Evolutionary conservation across 2,329 filamentous ascomycete genomes (phyloP).

Genomic region (Pseudogymnoascus sp.): DNA sequence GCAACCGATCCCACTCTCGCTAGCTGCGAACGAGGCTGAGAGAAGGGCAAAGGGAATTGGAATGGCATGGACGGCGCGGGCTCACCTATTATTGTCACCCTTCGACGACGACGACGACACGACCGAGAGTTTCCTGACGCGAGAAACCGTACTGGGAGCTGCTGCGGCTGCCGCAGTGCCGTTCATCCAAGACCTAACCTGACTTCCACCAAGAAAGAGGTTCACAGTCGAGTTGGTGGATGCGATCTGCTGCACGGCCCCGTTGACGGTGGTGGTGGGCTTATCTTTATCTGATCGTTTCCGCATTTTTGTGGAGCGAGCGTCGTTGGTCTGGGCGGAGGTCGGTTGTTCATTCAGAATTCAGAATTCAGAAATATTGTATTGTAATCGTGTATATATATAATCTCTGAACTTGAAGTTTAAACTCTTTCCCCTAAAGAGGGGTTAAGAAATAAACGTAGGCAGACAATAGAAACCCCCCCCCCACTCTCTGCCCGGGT

Average conservation of each 20-base stretch:
- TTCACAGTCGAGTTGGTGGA: conserved; percentile 29
- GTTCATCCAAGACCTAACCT: conserved; percentile 28
- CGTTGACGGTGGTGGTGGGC: neutral
- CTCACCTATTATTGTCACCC: neutral
- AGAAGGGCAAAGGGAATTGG: too few relatives aligned
- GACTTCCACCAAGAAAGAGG: conserved; percentile 24
- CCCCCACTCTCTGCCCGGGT: too few relatives aligned
- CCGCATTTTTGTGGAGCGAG: conserved; percentile 20
- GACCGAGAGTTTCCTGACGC: conserved; percentile 1
- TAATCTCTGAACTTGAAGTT: too few relatives aligned
- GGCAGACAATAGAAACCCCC: too few relatives aligned
- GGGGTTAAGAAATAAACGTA: too few relatives aligned
- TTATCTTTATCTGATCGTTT: conserved; percentile 26
- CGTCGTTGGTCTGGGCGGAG: too few relatives aligned
- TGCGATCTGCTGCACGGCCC: conserved; percentile 22
- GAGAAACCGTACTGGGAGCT: conserved; percentile 24
- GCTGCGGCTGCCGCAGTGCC: conserved; percentile 9
- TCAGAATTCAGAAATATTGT: too few relatives aligned
- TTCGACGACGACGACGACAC: neutral
- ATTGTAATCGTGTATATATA: too few relatives aligned
- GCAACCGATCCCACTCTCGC: too few relatives aligned
- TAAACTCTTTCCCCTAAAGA: too few relatives aligned
- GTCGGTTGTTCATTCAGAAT: too few relatives aligned
- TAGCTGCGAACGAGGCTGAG: neutral
- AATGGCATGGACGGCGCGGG: too few relatives aligned